These are phyloP conservation scores for Paratrypanosoma confusum DNA, from an alignment of 208 protist species.

Conservation along the genomic window DNA sequence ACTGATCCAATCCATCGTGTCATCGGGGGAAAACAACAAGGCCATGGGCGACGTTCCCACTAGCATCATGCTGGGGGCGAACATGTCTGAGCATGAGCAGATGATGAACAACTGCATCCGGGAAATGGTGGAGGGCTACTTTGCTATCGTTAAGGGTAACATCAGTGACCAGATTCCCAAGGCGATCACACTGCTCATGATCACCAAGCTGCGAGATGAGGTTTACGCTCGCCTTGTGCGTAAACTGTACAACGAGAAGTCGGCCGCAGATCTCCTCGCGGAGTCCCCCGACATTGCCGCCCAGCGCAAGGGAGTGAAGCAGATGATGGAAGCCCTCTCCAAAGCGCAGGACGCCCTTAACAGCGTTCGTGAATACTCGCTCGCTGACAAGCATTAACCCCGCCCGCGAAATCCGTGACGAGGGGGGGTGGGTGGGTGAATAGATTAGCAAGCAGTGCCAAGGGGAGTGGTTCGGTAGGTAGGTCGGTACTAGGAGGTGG, in stretches of 20 bases:
- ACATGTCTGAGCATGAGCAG: slow-evolving; percentile 63
- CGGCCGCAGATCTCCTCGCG: slow-evolving; percentile 88
- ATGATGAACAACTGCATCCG: slow-evolving; percentile 74
- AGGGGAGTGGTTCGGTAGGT: too few species aligned
- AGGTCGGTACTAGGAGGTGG: too few species aligned
- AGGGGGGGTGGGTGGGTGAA: too few species aligned
- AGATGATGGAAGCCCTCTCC: slow-evolving; percentile 84
- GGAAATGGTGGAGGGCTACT: slow-evolving; percentile 89
- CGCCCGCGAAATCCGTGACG: too few species aligned
- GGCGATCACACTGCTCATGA: slow-evolving; percentile 96
- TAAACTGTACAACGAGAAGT: slow-evolving; percentile 90
- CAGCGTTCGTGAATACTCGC: slow-evolving; percentile 66
- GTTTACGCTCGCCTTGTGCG: slow-evolving; percentile 92
- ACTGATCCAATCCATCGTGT: slow-evolving; percentile 20
- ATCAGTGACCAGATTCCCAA: slow-evolving; percentile 96
- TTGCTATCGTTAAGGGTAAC: slow-evolving; percentile 84
- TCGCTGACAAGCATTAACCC: slow-evolving; percentile 10
- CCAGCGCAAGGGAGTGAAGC: slow-evolving; percentile 79
- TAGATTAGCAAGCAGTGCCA: too few species aligned
- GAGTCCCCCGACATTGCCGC: slow-evolving; percentile 81
- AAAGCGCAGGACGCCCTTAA: slow-evolving; percentile 79
- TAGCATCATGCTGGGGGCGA: slow-evolving; percentile 62
- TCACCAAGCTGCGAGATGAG: slow-evolving; percentile 85
- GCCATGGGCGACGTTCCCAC: slow-evolving; percentile 72
- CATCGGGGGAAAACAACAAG: slow-evolving; percentile 6